Evolutionary conservation across 2,329 filamentous ascomycete genomes (phyloP).

Genomic region (Colletotrichum abscissum): DNA sequence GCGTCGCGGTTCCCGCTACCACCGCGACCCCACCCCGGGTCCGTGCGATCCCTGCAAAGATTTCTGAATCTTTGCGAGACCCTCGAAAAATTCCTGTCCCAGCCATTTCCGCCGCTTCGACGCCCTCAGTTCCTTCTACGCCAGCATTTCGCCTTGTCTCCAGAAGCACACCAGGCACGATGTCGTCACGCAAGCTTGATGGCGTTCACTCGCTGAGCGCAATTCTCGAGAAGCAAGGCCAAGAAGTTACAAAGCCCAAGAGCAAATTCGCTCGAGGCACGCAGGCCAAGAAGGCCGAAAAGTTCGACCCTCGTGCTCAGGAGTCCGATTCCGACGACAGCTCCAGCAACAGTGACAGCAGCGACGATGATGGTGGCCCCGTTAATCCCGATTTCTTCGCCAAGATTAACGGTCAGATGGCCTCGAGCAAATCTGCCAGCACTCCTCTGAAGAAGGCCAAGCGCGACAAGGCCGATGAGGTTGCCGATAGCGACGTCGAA

Average conservation of each 20-base stretch:
- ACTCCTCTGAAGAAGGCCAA: conserved; percentile 32
- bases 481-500: conserved; percentile 56
- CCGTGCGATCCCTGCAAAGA: conserved; percentile 29
- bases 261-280: conserved; percentile 16
- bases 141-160: not conserved
- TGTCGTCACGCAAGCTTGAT: conserved; percentile 33
- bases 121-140: conserved; percentile 19
- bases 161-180: conserved; percentile 18
- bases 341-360: conserved; percentile 43
- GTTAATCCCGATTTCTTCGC: conserved; percentile 4
- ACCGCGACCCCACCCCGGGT: conserved; percentile 2
- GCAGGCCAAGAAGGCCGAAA: conserved; percentile 36
- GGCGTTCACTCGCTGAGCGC: conserved; percentile 31
- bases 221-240: conserved; percentile 27
- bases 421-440: conserved; percentile 20
- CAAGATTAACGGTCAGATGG: conserved; percentile 27
- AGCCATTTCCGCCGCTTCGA: conserved; percentile 2
- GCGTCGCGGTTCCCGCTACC: conserved; percentile 7
- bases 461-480: conserved; percentile 50
- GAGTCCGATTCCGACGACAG: conserved; percentile 38
- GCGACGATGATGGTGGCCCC: conserved; percentile 14
- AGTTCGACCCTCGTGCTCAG: conserved; percentile 35
- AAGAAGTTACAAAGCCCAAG: conserved; percentile 11
- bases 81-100: conserved; percentile 34
- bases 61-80: conserved; percentile 7